phyloP scores from a whole-genome alignment of 2,329 filamentous ascomycete genomes.

The Nothophaeocryptopus gaeumannii region DNA sequence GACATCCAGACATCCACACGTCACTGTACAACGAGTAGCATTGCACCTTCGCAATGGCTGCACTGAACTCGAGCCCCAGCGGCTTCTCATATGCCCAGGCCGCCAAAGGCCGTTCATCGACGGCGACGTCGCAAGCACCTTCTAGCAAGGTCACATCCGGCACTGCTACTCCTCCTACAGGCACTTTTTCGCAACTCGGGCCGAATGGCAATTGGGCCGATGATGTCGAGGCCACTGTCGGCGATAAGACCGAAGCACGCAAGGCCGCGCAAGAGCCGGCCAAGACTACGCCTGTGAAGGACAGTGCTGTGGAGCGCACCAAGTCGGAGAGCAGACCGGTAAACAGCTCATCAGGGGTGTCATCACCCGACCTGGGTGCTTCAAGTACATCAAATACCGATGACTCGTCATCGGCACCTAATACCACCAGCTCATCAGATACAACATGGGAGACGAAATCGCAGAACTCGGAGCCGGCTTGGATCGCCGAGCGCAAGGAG shows the following conservation, averaged over 20 bases:
- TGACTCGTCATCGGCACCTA: slow-evolving; percentile 60
- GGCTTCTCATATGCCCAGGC: slow-evolving; percentile 92
- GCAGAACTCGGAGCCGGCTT: slow-evolving; percentile 61
- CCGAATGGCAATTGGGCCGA: slow-evolving; percentile 46
- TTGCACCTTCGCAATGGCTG: slow-evolving; percentile 26
- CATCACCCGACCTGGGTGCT: slow-evolving; percentile 56
- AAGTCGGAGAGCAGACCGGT: slow-evolving; percentile 30
- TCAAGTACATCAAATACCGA: slow-evolving; percentile 59
- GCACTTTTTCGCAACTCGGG: slow-evolving; percentile 35
- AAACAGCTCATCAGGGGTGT: slow-evolving; percentile 31
- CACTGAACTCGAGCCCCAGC: slow-evolving; percentile 28
- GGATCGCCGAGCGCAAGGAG: slow-evolving; percentile 52
- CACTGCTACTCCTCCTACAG: slow-evolving; percentile 42
- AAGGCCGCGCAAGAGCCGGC: slow-evolving; percentile 25
- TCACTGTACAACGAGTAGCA: slow-evolving; percentile 10
- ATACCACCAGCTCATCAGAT: slow-evolving; percentile 57
- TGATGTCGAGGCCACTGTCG: slow-evolving; percentile 45
- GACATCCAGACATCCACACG: slow-evolving; percentile 6
- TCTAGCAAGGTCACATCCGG: slow-evolving; percentile 47
- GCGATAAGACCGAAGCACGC: slow-evolving; percentile 38
- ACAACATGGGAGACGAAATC: slow-evolving; percentile 66
- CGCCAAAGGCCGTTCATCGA: slow-evolving; percentile 70
- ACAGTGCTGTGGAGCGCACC: slow-evolving; percentile 31
- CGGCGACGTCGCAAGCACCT: slow-evolving; percentile 44
- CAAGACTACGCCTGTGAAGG: slow-evolving; percentile 30